These are phyloP conservation scores for Prunus mume DNA, from an alignment of 306 rosid genomes.

Conservation along the genomic window DNA sequence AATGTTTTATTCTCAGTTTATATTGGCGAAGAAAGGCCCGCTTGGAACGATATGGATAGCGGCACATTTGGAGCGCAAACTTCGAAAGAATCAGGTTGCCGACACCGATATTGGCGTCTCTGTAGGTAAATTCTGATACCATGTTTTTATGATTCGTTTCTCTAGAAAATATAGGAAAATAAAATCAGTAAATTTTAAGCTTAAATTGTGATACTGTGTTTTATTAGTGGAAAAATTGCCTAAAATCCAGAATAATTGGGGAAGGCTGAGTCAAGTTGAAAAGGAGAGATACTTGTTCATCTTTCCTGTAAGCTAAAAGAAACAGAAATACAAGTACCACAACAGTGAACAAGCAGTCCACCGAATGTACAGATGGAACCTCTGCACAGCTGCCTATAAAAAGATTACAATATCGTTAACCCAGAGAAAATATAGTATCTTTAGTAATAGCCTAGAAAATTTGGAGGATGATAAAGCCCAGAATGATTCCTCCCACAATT, in stretches of 20 bases:
- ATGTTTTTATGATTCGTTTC: neutral
- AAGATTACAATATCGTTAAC: neutral
- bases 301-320: neutral
- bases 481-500: neutral
- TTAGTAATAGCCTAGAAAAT: neutral
- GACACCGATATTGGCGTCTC: conserved; percentile 98
- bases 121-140: conserved; percentile 62
- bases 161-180: neutral
- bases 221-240: neutral
- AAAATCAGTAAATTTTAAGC: neutral
- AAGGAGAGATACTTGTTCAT: neutral
- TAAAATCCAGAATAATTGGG: too few species aligned
- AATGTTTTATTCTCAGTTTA: conserved; percentile 98
- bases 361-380: neutral
- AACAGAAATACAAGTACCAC: neutral
- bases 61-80: conserved; percentile 99
- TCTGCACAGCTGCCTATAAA: neutral
- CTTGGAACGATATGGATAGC: conserved; percentile 99
- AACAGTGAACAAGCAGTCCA: neutral
- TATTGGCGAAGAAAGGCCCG: conserved; percentile 98
- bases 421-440: neutral
- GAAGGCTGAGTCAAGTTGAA: neutral
- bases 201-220: neutral
- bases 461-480: neutral
- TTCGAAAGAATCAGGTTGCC: conserved; percentile 97